Percentiles rank a stretch among this genome's conserved stretches.
Conservation (phyloP, 345 rosid species). For the Salix suchowensis region DNA sequence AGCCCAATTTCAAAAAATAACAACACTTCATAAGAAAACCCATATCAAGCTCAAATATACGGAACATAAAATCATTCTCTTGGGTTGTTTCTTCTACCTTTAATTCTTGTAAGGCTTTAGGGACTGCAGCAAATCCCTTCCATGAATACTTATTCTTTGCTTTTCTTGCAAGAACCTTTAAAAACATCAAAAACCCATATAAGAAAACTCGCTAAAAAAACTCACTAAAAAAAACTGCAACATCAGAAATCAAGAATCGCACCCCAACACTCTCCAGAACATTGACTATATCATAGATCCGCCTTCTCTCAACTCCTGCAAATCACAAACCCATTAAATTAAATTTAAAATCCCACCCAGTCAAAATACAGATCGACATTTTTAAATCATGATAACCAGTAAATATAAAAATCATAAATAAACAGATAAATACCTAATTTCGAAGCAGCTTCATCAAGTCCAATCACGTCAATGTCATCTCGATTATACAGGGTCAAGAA, state of each 20-base stretch:
- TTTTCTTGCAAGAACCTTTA: slow-evolving; percentile 25
- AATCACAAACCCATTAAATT: not conserved
- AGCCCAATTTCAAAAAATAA: not conserved
- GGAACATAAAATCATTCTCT: not conserved
- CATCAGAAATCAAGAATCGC: not conserved
- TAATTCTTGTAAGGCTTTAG: slow-evolving; percentile 50
- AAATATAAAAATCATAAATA: not conserved
- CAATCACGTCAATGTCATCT: slow-evolving; percentile 57
- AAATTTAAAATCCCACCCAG: not conserved
- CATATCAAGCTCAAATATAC: not conserved
- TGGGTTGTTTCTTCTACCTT: slow-evolving; percentile 32
- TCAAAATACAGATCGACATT: not conserved
- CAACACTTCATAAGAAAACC: not conserved
- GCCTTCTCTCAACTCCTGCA: slow-evolving; percentile 32
- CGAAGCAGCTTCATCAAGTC: slow-evolving; percentile 77
- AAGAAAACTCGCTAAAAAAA: not conserved
- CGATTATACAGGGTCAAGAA: slow-evolving; percentile 70
- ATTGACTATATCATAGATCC: slow-evolving; percentile 34
- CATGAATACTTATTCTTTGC: slow-evolving; percentile 71
- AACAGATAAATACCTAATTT: slow-evolving; percentile 48
- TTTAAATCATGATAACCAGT: not conserved
- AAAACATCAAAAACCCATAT: not conserved
- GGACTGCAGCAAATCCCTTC: slow-evolving; percentile 77
- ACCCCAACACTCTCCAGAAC: slow-evolving; percentile 34
- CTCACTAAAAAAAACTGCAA: not conserved